Percentiles rank a stretch among this genome's conserved stretches.
Conservation (phyloP, 2,329 filamentous ascomycete species). For the Pyrenochaeta sp. region DNA sequence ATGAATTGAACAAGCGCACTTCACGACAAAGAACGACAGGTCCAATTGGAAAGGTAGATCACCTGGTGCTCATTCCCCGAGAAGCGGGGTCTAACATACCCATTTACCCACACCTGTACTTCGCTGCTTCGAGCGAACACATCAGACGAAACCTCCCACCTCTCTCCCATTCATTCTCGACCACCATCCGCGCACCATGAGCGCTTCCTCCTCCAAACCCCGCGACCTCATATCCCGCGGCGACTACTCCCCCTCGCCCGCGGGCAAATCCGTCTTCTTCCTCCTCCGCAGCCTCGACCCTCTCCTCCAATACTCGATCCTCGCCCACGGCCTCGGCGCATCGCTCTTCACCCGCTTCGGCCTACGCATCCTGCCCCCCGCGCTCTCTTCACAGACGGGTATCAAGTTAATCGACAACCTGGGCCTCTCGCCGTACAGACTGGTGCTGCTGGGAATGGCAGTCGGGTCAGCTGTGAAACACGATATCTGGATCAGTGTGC, state of each 20-base stretch:
- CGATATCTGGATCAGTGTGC: constrained; percentile 59
- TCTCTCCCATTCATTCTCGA: no score
- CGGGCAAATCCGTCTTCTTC: constrained; percentile 53
- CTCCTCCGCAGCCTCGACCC: constrained; percentile 57
- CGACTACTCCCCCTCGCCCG: constrained; percentile 48
- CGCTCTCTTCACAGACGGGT: constrained; percentile 50
- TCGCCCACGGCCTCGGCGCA: constrained; percentile 52
- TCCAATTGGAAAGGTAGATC: no score
- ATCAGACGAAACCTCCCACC: no score
- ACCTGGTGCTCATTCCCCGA: no score
- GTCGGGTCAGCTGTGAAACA: constrained; percentile 63
- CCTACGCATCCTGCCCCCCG: constrained; percentile 52
- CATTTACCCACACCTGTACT: no score
- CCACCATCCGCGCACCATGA: no score
- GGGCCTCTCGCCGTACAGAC: constrained; percentile 59
- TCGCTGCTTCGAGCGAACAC: no score
- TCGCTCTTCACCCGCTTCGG: constrained; percentile 57
- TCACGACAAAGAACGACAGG: no score
- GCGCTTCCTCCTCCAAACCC: no score
- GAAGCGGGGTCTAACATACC: no score
- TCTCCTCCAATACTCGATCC: constrained; percentile 58
- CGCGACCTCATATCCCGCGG: constrained; percentile 52
- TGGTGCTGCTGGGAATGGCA: constrained; percentile 62
- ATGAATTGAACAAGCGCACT: no score
- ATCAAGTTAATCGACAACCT: constrained; percentile 51